Evolutionary conservation across 257 asterid genomes (phyloP).

Genomic region (Mentha longifolia): DNA sequence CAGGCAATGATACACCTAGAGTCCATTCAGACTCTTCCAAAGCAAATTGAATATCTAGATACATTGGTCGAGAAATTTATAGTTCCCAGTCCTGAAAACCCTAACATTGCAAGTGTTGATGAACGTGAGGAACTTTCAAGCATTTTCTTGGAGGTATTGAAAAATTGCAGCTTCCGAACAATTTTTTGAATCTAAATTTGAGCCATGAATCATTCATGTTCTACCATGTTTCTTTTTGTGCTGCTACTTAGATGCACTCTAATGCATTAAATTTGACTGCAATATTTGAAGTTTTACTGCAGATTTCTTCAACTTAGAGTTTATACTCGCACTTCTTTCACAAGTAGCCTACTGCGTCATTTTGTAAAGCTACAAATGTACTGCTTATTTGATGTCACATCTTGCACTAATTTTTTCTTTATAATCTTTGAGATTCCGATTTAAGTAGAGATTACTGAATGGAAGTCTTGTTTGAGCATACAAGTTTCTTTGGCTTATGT

Average conservation of each 20-base stretch:
- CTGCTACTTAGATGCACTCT: conserved; percentile 1
- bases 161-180: neutral
- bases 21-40: conserved; percentile 88
- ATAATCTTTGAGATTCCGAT: neutral
- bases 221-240: neutral
- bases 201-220: conserved; percentile 8
- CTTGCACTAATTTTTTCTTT: neutral
- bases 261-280: neutral
- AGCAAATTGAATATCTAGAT: conserved; percentile 77
- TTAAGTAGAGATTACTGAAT: neutral
- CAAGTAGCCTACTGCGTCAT: neutral
- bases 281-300: neutral
- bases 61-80: conserved; percentile 79
- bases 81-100: conserved; percentile 56
- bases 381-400: neutral
- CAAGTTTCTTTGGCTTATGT: conserved; percentile 15
- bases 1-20: conserved; percentile 97
- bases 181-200: conserved; percentile 8
- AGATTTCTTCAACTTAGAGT: neutral
- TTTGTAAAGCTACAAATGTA: neutral
- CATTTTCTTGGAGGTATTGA: conserved; percentile 88
- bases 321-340: conserved; percentile 12
- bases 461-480: conserved; percentile 15
- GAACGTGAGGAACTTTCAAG: conserved; percentile 94
- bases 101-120: conserved; percentile 63